Conservation (phyloP, 257 asterid genomes). For the Salvia rosmarinus region DNA sequence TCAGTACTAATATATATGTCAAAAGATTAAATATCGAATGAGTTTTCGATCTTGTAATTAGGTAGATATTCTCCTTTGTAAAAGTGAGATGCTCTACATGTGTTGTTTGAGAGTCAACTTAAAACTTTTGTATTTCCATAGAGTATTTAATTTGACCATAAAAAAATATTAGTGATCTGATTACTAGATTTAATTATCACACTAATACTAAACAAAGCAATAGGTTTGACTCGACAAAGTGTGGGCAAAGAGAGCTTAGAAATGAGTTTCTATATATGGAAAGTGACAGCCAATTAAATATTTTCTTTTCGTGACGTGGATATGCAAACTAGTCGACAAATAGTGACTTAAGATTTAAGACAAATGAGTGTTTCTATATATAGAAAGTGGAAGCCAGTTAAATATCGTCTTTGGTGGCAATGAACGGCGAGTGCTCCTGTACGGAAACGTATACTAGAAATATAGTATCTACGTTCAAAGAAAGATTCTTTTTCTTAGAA, state of each 20-base stretch:
- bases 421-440: too few relatives aligned
- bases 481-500: too few relatives aligned
- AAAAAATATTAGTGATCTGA: neutral
- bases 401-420: too few relatives aligned
- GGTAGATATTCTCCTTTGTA: neutral
- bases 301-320: neutral
- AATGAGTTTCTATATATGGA: neutral
- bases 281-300: conserved; percentile 1
- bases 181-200: neutral
- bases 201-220: conserved; percentile 22
- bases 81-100: neutral
- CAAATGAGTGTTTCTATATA: neutral
- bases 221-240: conserved; percentile 32
- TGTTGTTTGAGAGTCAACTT: neutral
- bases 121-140: neutral
- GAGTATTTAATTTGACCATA: neutral
- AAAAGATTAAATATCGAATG: too few relatives aligned
- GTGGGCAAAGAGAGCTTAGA: conserved; percentile 3
- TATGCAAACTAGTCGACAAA: neutral
- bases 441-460: too few relatives aligned
- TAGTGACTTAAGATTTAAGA: neutral
- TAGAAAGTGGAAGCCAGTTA: neutral
- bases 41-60: neutral
- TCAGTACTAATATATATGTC: too few relatives aligned
- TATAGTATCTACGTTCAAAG: too few relatives aligned